Evolutionary conservation across 176 grass and related monocot species (phyloP).

Genomic region (Raddia distichophylla): DNA sequence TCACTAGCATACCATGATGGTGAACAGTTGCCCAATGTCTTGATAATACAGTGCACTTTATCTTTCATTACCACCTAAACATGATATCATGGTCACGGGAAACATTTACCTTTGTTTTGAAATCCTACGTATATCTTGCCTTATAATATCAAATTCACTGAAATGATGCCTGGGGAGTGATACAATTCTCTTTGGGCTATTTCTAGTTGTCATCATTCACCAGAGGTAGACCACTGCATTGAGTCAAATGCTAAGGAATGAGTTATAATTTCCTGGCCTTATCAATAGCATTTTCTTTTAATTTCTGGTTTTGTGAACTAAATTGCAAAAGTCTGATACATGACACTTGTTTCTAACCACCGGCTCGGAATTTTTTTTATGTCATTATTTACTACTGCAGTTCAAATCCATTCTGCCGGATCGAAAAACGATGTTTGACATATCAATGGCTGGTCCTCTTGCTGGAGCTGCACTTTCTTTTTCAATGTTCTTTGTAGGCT

Average conservation of each 20-base stretch:
- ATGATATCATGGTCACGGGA: not conserved
- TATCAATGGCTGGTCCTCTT: slow-evolving; percentile 86
- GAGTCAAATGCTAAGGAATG: not conserved
- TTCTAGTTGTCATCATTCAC: slow-evolving; percentile 26
- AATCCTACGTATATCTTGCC: not conserved
- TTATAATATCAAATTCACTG: not conserved
- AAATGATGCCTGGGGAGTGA: slow-evolving; percentile 5
- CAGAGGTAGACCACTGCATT: not conserved
- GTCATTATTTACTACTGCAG: slow-evolving; percentile 60
- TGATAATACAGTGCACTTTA: slow-evolving; percentile 6
- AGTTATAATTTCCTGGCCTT: not conserved
- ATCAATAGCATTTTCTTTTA: not conserved
- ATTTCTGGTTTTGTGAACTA: slow-evolving; percentile 27
- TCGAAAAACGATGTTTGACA: slow-evolving; percentile 86
- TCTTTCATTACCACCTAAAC: slow-evolving; percentile 13
- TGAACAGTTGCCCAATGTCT: slow-evolving; percentile 23
- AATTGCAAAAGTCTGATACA: not conserved
- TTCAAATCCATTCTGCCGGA: slow-evolving; percentile 99
- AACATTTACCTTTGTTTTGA: not conserved
- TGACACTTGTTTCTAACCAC: slow-evolving; percentile 19
- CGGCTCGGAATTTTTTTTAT: slow-evolving; percentile 35
- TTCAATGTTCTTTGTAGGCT: slow-evolving; percentile 95
- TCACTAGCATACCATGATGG: slow-evolving; percentile 3
- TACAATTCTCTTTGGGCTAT: not conserved
- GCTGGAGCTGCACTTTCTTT: slow-evolving; percentile 94